phyloP scores from a whole-genome alignment of 805 yeast species.

The Ogataea dorogensis region DNA sequence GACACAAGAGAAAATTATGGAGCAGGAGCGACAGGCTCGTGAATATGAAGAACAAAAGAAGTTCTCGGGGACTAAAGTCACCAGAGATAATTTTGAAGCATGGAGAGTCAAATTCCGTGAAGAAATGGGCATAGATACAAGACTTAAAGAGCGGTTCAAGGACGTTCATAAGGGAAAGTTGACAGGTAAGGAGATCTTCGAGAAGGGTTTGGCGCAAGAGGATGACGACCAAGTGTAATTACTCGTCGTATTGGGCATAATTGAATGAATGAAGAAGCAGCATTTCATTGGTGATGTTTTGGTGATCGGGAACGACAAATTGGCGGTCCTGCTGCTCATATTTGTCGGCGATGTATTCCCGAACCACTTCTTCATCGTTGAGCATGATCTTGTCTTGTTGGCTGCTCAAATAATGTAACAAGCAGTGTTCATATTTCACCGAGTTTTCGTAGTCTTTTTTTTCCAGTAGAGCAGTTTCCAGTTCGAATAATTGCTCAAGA shows the following conservation, averaged over 20 bases:
- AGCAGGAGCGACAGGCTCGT: constrained; percentile 54
- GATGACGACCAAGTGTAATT: constrained; percentile 45
- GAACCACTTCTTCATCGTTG: constrained; percentile 18
- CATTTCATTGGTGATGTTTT: constrained; percentile 27
- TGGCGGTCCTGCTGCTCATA: background rate
- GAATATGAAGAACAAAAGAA: constrained; percentile 87
- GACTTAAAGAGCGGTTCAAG: constrained; percentile 49
- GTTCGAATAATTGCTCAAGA: constrained; percentile 18
- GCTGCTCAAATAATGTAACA: constrained; percentile 25
- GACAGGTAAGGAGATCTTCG: constrained; percentile 89
- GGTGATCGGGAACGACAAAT: constrained; percentile 16
- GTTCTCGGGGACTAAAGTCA: constrained; percentile 87
- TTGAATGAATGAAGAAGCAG: constrained; percentile 19
- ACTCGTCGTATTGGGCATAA: constrained; percentile 9
- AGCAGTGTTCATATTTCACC: constrained; percentile 25
- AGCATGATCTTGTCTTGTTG: constrained; percentile 17
- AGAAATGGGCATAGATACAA: constrained; percentile 68
- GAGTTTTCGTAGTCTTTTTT: constrained; percentile 26
- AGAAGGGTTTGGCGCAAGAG: constrained; percentile 75
- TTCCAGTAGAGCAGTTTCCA: constrained; percentile 27
- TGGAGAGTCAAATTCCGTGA: constrained; percentile 76
- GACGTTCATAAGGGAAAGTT: constrained; percentile 71
- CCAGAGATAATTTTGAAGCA: constrained; percentile 62
- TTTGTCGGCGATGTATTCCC: constrained; percentile 15
- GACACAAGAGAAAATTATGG: constrained; percentile 53